Base-by-base conservation (phyloP, 371 early-diverging fungal species). In the Mucor racemosus region DNA sequence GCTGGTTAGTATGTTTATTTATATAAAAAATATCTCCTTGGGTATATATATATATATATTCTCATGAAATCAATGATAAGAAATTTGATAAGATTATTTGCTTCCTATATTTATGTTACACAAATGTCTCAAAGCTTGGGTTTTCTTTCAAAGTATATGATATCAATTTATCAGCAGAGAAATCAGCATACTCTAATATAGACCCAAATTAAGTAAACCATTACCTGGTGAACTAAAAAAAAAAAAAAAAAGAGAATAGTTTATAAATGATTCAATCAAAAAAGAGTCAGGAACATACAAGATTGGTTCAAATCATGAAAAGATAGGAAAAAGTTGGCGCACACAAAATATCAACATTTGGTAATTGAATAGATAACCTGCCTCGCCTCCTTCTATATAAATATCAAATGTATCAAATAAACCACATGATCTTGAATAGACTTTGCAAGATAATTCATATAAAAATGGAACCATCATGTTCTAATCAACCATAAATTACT, bases 41-140 rank as follows among this genome's bases (percentile, higher is more conserved):
- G n/a, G n/a, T n/a, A n/a, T n/a, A n/a, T n/a, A n/a, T n/a, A n/a
- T 44, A 17, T 17, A n/a, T 50, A 44, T n/a, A 50, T 50, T 50
- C 50, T 58, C 39, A 58, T 58, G 40, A 26, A 42, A 42, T 59
- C 33, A 59, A 41, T 59, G 59, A 59, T 59, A 59, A 59, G 59
- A 59, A 59, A 42, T 41, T 42, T 40, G 59, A 59, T 59, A 59
- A 59, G 59, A 59, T 59, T 59, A 59, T 38, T 19, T 26, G 19
- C n/a, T 21, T 21, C 50, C 50, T 50, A 11, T 50, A 21, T 50
- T 50, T 50, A 50, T 21, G 50, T 50, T 50, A 50, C 50, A 50
- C 50, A 50, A 19, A 11, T 8, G 50, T 44, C 11, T 19, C 21
- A 8, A n/a, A 17, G 3, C 26, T 26, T 44, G 4, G 44, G 7